Percentiles rank a stretch among this genome's conserved stretches.
Conservation (phyloP, 441 rosid genomes). For the California macrophylla region DNA sequence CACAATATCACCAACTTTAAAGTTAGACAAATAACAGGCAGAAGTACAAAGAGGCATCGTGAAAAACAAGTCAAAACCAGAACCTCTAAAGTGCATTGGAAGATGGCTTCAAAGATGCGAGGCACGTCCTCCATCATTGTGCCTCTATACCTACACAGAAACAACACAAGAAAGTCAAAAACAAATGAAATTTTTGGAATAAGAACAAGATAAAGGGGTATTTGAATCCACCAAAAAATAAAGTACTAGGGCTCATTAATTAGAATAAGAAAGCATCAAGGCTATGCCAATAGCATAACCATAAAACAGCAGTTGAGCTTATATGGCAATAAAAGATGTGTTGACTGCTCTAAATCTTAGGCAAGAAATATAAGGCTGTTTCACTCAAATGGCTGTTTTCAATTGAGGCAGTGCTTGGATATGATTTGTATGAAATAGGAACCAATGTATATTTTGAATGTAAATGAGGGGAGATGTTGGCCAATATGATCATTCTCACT, state of each 20-base stretch:
- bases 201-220: not conserved
- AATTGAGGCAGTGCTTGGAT: too few relatives aligned
- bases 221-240: not conserved
- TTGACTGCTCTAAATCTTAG: not conserved
- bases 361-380: not conserved
- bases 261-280: not conserved
- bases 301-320: not conserved
- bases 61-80: not conserved
- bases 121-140: constrained; percentile 97
- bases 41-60: not conserved
- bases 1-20: not conserved
- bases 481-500: too few relatives aligned
- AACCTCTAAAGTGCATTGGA: constrained; percentile 98
- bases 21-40: not conserved
- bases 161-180: not conserved
- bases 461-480: too few relatives aligned
- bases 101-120: constrained; percentile 94
- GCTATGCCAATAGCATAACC: not conserved
- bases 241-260: not conserved
- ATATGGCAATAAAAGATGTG: not conserved
- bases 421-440: too few relatives aligned
- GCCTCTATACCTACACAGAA: constrained; percentile 61
- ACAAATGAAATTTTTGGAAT: not conserved
- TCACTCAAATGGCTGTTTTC: not conserved
- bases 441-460: too few relatives aligned